Evolutionary conservation across 345 rosid genomes (phyloP), one percentile per base, ranked within the genome.

Genomic region (Gossypium herbaceum): DNA sequence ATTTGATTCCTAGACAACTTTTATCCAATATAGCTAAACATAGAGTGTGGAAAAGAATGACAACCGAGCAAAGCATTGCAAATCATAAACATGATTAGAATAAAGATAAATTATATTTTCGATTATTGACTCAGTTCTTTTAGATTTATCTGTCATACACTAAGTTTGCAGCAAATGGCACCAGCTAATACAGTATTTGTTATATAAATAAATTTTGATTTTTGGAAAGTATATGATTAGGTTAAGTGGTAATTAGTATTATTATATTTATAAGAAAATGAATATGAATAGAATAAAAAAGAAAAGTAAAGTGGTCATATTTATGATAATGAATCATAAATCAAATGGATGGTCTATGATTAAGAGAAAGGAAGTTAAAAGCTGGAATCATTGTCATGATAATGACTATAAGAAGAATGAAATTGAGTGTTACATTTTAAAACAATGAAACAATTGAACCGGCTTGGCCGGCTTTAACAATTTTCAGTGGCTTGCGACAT

Each of bases 381-480:
- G 62, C 34, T 81, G 67, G 78, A 73, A 79, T 43, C 34, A 59
- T 68, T 19, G 51, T 60, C 66, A 72, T 76, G 69, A 68, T 73
- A 17, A 16, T 72, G 61, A 76, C 62, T 1, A 62, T 72, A 73
- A 20, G 61, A 34, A 68, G 71, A 66, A 78, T 71, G 44, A 75
- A 76, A 58, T 5, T 13, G 15, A 58, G 0, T 24, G 62, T 22
- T 11, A 58, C 34, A 19, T 25, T 55, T 10, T 55, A 55, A 19
- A 57, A 57, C 62, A 57, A 57, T 57, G 62, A 71, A 27, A 58
- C 15, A 57, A 58, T 24, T 58, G 7, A 85, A 88, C 83, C 85
- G 86, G 80, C 84, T 68, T 54, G 83, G 89, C 82, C 87, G 88
- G 95, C 84, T 77, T 47, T 77, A 71, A 79, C 52, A 48, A 48